A percentile compares a stretch with the other conserved stretches of the same genome.
Conservation (phyloP, 2,329 filamentous ascomycete species). For the Trichophyton simii region DNA sequence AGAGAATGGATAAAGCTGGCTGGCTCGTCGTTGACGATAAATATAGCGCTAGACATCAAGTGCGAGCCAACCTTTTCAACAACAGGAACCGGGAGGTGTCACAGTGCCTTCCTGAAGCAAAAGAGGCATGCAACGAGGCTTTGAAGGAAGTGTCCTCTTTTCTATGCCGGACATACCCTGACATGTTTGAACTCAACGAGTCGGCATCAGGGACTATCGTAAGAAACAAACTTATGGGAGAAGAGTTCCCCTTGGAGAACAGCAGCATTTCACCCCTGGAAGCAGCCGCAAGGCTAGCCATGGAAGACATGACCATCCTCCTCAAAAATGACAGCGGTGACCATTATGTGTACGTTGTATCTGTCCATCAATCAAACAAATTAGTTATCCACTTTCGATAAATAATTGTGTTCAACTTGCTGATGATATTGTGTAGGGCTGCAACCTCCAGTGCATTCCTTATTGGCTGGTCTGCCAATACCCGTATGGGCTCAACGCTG, state of each 20-base stretch:
- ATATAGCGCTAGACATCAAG: slow-evolving; percentile 33
- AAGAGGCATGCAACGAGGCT: slow-evolving; percentile 37
- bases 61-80: slow-evolving; percentile 31
- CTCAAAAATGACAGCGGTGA: slow-evolving; percentile 35
- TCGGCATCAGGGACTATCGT: slow-evolving; percentile 21
- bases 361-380: neutral
- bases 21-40: slow-evolving; percentile 40
- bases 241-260: slow-evolving; percentile 28
- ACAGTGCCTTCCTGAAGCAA: slow-evolving; percentile 33
- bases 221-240: slow-evolving; percentile 34
- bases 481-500: slow-evolving; percentile 39
- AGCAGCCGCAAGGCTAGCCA: slow-evolving; percentile 37
- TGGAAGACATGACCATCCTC: slow-evolving; percentile 42
- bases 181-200: slow-evolving; percentile 28
- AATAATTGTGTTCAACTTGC: neutral
- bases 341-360: slow-evolving; percentile 34
- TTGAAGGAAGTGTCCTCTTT: slow-evolving; percentile 36
- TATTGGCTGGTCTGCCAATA: slow-evolving; percentile 39
- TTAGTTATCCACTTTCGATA: neutral
- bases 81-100: slow-evolving; percentile 32
- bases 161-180: slow-evolving; percentile 33
- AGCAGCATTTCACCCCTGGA: slow-evolving; percentile 36
- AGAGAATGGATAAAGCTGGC: slow-evolving; percentile 33
- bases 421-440: slow-evolving; percentile 21
- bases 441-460: slow-evolving; percentile 44